Conservation (phyloP, 2,329 filamentous ascomycete species). For the Falciphora oryzae region DNA sequence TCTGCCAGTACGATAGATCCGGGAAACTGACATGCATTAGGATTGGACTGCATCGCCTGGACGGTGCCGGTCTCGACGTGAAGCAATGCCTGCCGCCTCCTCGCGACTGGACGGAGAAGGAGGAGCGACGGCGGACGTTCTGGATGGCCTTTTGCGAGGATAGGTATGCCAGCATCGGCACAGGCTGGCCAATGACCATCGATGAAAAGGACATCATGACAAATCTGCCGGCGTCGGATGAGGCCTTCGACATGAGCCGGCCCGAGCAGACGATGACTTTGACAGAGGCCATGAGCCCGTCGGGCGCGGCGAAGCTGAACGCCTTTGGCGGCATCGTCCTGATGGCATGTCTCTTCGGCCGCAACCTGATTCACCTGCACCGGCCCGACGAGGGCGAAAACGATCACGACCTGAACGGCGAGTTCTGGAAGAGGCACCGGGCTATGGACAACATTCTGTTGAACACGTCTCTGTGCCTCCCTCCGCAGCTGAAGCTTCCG, state of each 20-base stretch:
- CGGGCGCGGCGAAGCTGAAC: conserved; percentile 69
- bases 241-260: conserved; percentile 75
- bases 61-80: conserved; percentile 77
- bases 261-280: conserved; percentile 68
- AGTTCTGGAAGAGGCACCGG: conserved; percentile 93
- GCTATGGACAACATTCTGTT: conserved; percentile 84
- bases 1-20: neutral
- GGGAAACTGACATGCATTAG: conserved; percentile 42
- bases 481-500: conserved; percentile 73
- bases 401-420: conserved; percentile 82
- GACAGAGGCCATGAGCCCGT: conserved; percentile 60
- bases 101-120: conserved; percentile 88
- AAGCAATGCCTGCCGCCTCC: conserved; percentile 86
- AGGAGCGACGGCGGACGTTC: conserved; percentile 87
- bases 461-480: conserved; percentile 80
- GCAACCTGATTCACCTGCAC: conserved; percentile 86
- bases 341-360: conserved; percentile 84
- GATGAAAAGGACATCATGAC: conserved; percentile 90
- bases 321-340: conserved; percentile 75
- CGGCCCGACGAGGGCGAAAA: conserved; percentile 75
- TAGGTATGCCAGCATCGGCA: conserved; percentile 90
- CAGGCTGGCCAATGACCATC: conserved; percentile 92
- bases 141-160: conserved; percentile 93
- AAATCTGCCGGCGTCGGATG: conserved; percentile 76
- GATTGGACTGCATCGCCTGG: conserved; percentile 86